Percentiles rank a stretch among this genome's conserved stretches.
Conservation (phyloP, 2,329 filamentous ascomycete species). For the Dothideomycetes sp. region DNA sequence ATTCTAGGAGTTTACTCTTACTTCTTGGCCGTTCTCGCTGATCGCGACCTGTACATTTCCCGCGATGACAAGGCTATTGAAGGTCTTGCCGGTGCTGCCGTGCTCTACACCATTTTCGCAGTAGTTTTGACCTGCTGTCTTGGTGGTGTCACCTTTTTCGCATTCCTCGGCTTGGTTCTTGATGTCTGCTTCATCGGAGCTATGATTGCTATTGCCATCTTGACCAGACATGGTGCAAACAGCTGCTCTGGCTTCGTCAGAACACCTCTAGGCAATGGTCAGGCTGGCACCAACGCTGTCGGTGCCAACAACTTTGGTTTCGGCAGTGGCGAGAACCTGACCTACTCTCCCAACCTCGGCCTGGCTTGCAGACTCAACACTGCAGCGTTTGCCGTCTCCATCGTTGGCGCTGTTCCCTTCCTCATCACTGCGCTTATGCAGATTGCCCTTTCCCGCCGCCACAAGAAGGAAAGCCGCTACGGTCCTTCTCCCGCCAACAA, state of each 20-base stretch:
- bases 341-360: slow-evolving; percentile 35
- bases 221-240: slow-evolving; percentile 58
- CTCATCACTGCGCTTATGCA: slow-evolving; percentile 60
- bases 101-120: slow-evolving; percentile 64
- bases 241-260: slow-evolving; percentile 54
- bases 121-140: slow-evolving; percentile 68
- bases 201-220: slow-evolving; percentile 72
- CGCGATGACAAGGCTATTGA: slow-evolving; percentile 46
- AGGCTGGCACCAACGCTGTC: slow-evolving; percentile 37
- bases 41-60: slow-evolving; percentile 52
- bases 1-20: slow-evolving; percentile 64
- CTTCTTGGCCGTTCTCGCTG: slow-evolving; percentile 63
- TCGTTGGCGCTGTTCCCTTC: slow-evolving; percentile 69
- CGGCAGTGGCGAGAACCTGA: slow-evolving; percentile 26
- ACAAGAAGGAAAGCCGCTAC: slow-evolving; percentile 63
- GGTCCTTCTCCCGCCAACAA: slow-evolving; percentile 55
- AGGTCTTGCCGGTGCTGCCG: slow-evolving; percentile 64
- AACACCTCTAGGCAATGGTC: slow-evolving; percentile 59
- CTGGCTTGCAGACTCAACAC: slow-evolving; percentile 67
- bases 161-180: slow-evolving; percentile 60
- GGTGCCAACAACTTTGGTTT: slow-evolving; percentile 30
- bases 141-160: slow-evolving; percentile 63
- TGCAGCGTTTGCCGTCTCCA: slow-evolving; percentile 64
- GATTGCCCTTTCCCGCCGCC: slow-evolving; percentile 55
- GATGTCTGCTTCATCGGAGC: slow-evolving; percentile 65